Percentiles rank a stretch among this genome's conserved stretches.
Conservation (phyloP, 2,329 filamentous ascomycete genomes). For the Ceratocystis cubensis region DNA sequence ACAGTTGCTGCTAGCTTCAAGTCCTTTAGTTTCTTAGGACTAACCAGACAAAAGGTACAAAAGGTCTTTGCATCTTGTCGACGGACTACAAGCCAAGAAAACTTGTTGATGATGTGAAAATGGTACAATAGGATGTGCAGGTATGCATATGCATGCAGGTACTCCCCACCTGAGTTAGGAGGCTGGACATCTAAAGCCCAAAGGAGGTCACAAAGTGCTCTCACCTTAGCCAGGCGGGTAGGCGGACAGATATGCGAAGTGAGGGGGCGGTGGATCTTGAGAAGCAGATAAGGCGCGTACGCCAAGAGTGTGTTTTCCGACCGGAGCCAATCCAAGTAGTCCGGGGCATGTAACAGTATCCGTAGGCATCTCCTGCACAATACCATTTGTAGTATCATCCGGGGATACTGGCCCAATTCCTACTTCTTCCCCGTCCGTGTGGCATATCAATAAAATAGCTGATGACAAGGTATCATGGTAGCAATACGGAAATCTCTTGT, state of each 20-base stretch:
- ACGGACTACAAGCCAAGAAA: too few species aligned
- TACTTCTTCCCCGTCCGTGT: neutral
- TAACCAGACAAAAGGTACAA: neutral
- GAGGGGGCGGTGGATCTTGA: neutral
- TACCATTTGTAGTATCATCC: neutral
- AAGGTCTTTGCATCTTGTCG: neutral
- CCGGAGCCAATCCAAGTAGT: neutral
- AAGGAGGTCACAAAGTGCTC: neutral
- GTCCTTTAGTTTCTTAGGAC: neutral
- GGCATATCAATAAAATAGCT: neutral
- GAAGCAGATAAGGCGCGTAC: neutral
- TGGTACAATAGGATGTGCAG: neutral
- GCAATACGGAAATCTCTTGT: neutral
- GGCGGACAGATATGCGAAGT: neutral
- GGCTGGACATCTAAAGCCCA: neutral
- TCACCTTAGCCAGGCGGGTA: neutral
- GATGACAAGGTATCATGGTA: neutral
- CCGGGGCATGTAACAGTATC: neutral
- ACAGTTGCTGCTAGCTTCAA: neutral
- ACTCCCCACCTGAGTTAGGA: neutral
- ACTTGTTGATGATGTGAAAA: neutral
- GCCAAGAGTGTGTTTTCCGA: neutral
- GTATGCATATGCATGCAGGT: slow-evolving; percentile 12
- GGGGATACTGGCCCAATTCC: neutral
- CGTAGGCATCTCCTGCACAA: neutral